These are phyloP conservation scores for Hansenula lynferdii DNA, from an alignment of 1,139 yeast species.

Conservation along the genomic window DNA sequence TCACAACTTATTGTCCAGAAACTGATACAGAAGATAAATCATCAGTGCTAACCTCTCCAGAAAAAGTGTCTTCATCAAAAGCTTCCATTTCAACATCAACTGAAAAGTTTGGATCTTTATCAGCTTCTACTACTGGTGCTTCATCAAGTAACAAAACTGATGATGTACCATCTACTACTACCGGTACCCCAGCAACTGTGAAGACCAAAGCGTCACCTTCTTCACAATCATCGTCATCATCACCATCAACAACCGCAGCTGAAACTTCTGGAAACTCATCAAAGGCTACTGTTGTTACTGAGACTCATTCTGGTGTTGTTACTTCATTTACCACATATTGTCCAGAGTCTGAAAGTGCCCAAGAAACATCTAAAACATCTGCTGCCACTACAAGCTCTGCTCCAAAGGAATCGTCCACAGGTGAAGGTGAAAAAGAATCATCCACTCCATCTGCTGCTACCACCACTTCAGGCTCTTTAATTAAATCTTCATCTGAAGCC, in stretches of 20 bases:
- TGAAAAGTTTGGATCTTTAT: background rate
- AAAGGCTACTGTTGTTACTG: conserved; percentile 1
- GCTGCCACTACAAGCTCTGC: background rate
- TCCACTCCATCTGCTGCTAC: conserved; percentile 1
- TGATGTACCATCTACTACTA: no score
- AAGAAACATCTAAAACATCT: background rate
- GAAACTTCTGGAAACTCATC: background rate
- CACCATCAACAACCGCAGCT: background rate
- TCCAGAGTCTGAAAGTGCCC: conserved; percentile 11
- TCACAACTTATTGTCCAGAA: conserved; percentile 29
- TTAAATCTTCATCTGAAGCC: background rate
- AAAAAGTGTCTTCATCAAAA: background rate
- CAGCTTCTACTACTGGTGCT: background rate
- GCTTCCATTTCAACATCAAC: background rate
- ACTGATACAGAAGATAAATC: conserved; percentile 8
- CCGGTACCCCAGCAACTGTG: no score
- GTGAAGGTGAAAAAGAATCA: conserved; percentile 1
- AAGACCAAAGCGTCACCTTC: no score
- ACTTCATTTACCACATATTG: conserved; percentile 29
- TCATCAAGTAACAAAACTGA: background rate
- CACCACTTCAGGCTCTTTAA: background rate
- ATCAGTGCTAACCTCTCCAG: background rate
- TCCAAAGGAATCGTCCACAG: background rate
- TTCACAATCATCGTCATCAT: background rate
- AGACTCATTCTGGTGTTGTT: conserved; percentile 20